These are phyloP conservation scores for Cladosporium oxysporum DNA, from an alignment of 2,329 filamentous ascomycete species.

Conservation along the genomic window DNA sequence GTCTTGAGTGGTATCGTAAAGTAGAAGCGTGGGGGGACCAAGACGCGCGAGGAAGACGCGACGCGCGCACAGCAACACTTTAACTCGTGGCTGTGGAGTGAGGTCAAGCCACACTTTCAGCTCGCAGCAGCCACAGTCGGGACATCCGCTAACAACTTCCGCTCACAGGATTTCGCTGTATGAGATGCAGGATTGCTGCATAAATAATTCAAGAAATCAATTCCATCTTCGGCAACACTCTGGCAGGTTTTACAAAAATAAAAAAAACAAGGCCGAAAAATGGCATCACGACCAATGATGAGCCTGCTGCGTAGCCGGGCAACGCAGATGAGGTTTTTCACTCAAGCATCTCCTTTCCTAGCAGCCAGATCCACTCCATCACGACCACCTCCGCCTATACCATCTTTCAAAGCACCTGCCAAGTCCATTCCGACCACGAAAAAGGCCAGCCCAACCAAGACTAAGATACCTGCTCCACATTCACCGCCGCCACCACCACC, in stretches of 20 bases:
- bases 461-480: not conserved
- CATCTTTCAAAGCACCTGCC: not conserved
- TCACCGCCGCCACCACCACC: not conserved
- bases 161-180: conserved; percentile 1
- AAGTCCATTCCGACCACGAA: not conserved
- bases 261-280: not conserved
- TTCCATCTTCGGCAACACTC: not conserved
- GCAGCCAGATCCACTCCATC: not conserved
- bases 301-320: conserved; percentile 13
- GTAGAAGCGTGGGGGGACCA: not conserved
- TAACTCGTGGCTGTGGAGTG: not conserved
- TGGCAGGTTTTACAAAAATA: not conserved
- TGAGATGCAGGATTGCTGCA: not conserved
- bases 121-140: conserved; percentile 6
- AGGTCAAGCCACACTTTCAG: conserved; percentile 10
- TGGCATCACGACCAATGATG: conserved; percentile 10
- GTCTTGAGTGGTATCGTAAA: conserved; percentile 4
- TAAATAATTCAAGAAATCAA: not conserved
- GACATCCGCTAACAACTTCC: not conserved
- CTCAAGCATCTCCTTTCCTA: conserved; percentile 15
- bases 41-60: conserved; percentile 14
- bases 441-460: not conserved
- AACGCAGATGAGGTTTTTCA: conserved; percentile 15
- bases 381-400: not conserved
- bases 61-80: not conserved